A percentile compares a stretch with the other conserved stretches of the same genome.
Evolutionary conservation across 805 yeast genomes (phyloP).

Genomic region (Scheffersomyces ergatensis): DNA sequence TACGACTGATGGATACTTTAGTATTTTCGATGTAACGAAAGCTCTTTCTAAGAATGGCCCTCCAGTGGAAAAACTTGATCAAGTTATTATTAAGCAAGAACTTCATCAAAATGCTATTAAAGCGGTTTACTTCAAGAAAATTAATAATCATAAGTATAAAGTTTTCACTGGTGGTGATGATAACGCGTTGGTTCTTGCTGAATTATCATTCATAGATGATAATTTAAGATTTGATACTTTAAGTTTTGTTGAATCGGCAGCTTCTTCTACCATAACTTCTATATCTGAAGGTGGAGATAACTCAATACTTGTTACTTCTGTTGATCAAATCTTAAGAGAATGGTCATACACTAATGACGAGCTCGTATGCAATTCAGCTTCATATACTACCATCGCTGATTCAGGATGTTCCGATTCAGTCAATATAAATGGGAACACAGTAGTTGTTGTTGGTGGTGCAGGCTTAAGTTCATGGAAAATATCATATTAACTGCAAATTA

Average conservation of each 20-base stretch:
- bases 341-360: slow-evolving; percentile 49
- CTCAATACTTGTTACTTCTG: slow-evolving; percentile 61
- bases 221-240: slow-evolving; percentile 20
- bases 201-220: slow-evolving; percentile 9
- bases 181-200: slow-evolving; percentile 52
- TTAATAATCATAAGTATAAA: slow-evolving; percentile 26
- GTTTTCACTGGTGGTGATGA: slow-evolving; percentile 88
- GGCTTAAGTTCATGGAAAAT: slow-evolving; percentile 61
- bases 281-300: slow-evolving; percentile 32
- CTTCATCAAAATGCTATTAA: slow-evolving; percentile 88
- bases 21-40: slow-evolving; percentile 54
- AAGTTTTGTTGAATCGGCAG: slow-evolving; percentile 55
- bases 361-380: slow-evolving; percentile 29
- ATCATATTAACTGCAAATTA: not conserved
- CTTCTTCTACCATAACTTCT: slow-evolving; percentile 83
- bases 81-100: slow-evolving; percentile 38
- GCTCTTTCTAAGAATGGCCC: not conserved
- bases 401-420: slow-evolving; percentile 68
- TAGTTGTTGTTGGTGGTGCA: slow-evolving; percentile 71
- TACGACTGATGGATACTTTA: slow-evolving; percentile 81
- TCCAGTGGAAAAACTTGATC: slow-evolving; percentile 13
- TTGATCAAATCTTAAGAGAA: slow-evolving; percentile 72
- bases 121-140: slow-evolving; percentile 35
- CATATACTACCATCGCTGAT: slow-evolving; percentile 84
- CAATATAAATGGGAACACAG: slow-evolving; percentile 18